Base-by-base conservation (phyloP, 352 stramenopile species). In the Lagenidium giganteum region DNA sequence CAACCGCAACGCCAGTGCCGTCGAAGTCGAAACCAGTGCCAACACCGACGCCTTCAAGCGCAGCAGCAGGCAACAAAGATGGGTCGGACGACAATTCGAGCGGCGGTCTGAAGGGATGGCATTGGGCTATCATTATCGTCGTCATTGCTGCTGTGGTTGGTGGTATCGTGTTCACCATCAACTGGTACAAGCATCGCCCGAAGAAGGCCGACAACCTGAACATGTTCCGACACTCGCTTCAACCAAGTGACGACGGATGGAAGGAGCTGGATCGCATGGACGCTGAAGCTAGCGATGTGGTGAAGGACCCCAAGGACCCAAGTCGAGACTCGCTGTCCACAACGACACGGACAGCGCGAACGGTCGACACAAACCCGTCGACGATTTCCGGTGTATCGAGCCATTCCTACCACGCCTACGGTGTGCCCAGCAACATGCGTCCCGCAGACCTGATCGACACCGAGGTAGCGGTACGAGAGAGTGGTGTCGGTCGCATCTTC, bases 161-260 rank as follows among this genome's bases (percentile, higher is more conserved):
- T 1, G 32, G 65, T 16, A 30, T 68, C 17, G 32, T 69, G 5
- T 80, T 86, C 27, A 21, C 63, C 3, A 34, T 71, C 28, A 77
- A 71, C 32, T 86, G 65, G 65, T 76, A 73, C 32, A 67, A 66
- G 28, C 30, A 83, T 34, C 73, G 67, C 3, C 67, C 70, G 2
- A 36, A 32, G 13, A 49, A 37, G 11, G 54, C 59, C 14, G 58
- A 61, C 38, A 64, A 67, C 28, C 65, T 62, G 1, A 33, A 32
- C 12, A 61, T 46, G 1, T 33, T 51, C 5, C 34, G 25, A 16
- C 30, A 30, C n/a, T 32, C 36, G 16, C 27, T 45, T 8, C 42
- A 45, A 25, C 18, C 17, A 5, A 24, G 42, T 5, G 24, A 26
- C 14, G 42, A 14, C 4, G 22, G 20, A 42, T 75, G 25, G 58